A percentile compares a stretch with the other conserved stretches of the same genome.
Evolutionary conservation across 2,329 filamentous ascomycete species (phyloP).

Genomic region (Rosellinia necatrix): DNA sequence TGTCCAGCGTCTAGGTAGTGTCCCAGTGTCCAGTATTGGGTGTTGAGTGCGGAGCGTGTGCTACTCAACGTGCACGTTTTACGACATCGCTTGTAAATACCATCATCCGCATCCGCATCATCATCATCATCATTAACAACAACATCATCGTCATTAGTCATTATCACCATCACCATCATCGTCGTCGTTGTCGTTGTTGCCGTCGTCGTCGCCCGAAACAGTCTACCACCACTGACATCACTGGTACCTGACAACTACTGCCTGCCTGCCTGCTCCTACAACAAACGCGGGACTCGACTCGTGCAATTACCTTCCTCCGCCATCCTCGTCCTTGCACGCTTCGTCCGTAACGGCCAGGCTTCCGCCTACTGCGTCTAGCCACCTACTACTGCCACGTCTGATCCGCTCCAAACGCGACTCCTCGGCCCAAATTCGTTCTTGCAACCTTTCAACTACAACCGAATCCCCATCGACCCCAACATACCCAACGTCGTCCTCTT

Average conservation of each 20-base stretch:
- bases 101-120: no score
- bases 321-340: constrained; percentile 16
- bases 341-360: constrained; percentile 25
- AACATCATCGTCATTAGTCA: no score
- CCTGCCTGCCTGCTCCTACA: background rate
- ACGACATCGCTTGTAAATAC: constrained; percentile 21
- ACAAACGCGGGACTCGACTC: background rate
- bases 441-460: constrained; percentile 10
- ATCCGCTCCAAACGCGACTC: constrained; percentile 22
- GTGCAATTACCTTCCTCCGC: background rate
- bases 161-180: no score
- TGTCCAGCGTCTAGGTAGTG: no score
- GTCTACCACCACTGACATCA: background rate
- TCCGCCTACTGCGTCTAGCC: constrained; percentile 10
- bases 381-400: background rate
- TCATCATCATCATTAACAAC: no score
- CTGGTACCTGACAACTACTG: background rate
- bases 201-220: background rate
- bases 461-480: constrained; percentile 8
- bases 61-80: no score
- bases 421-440: constrained; percentile 15
- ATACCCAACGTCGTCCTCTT: constrained; percentile 2
- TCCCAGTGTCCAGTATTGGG: no score
- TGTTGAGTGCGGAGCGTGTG: no score
- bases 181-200: no score